Percentiles rank a stretch among this genome's conserved stretches.
These are phyloP conservation scores for Torulaspora gathmanii DNA, from an alignment of 805 yeast species.

Conservation along the genomic window DNA sequence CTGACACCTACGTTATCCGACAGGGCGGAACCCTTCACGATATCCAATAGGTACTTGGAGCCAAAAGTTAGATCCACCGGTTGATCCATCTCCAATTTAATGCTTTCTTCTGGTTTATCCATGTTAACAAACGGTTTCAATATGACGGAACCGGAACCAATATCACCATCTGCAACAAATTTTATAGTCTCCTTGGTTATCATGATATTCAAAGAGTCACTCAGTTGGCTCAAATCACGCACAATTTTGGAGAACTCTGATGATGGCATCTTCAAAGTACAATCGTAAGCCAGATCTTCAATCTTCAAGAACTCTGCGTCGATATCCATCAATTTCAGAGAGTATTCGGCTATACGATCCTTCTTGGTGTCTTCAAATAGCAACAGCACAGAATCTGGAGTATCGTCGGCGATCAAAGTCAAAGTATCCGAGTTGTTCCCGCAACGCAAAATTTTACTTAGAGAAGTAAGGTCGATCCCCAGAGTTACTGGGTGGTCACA, in stretches of 20 bases:
- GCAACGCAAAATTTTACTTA: slow-evolving; percentile 82
- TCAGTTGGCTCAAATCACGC: slow-evolving; percentile 78
- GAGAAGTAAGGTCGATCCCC: slow-evolving; percentile 85
- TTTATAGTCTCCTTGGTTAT: slow-evolving; percentile 91
- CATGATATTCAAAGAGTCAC: slow-evolving; percentile 79
- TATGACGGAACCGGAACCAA: slow-evolving; percentile 81
- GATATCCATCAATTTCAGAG: slow-evolving; percentile 89
- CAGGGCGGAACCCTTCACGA: slow-evolving; percentile 83
- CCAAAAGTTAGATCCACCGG: slow-evolving; percentile 90
- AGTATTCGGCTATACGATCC: slow-evolving; percentile 89
- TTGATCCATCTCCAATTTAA: slow-evolving; percentile 71
- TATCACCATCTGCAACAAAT: slow-evolving; percentile 85
- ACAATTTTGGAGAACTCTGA: slow-evolving; percentile 83
- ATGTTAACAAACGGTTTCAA: slow-evolving; percentile 79
- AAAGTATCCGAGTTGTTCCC: slow-evolving; percentile 87
- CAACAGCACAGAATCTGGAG: slow-evolving; percentile 72
- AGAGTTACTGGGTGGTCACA: slow-evolving; percentile 91
- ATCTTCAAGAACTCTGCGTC: slow-evolving; percentile 91
- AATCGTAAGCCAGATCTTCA: slow-evolving; percentile 89
- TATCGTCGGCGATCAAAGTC: slow-evolving; percentile 84
- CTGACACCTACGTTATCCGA: slow-evolving; percentile 74
- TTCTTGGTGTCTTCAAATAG: slow-evolving; percentile 87
- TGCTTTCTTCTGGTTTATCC: slow-evolving; percentile 71
- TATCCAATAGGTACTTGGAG: slow-evolving; percentile 82
- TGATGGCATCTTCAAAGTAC: slow-evolving; percentile 82